These are phyloP conservation scores for Mycena chlorophos DNA, from an alignment of 768 basidiomycete species.

Conservation along the genomic window DNA sequence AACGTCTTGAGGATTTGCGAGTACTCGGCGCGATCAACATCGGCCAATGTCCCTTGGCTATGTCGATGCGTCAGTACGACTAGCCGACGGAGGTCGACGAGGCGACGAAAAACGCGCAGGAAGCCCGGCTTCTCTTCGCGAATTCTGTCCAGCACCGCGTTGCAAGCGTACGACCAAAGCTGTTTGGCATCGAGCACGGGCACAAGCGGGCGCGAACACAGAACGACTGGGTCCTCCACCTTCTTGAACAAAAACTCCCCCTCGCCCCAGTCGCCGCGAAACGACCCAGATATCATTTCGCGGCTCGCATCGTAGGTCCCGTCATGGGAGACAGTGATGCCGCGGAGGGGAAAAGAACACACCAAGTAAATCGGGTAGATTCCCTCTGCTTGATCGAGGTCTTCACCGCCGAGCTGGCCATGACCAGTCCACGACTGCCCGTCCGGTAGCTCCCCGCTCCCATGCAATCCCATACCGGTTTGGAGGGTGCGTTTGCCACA, in stretches of 20 bases:
- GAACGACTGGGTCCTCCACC: neutral
- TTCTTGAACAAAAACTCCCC: constrained; percentile 14
- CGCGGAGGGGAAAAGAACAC: constrained; percentile 1
- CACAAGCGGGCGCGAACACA: constrained; percentile 9
- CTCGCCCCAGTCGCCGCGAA: neutral
- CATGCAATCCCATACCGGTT: neutral
- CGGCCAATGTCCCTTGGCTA: neutral
- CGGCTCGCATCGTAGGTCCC: constrained; percentile 3
- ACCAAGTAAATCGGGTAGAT: neutral
- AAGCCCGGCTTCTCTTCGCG: neutral
- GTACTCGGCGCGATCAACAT: neutral
- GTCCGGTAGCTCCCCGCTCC: neutral
- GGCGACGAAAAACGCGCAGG: neutral
- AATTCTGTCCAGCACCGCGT: neutral
- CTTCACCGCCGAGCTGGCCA: neutral
- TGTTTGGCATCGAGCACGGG: neutral
- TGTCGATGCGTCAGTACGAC: neutral
- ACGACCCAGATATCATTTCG: constrained; percentile 5
- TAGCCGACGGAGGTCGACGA: neutral
- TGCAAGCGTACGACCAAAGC: constrained; percentile 1
- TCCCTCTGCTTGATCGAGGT: neutral
- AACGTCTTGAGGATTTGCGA: neutral
- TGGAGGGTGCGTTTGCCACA: constrained; percentile 4
- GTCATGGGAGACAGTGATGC: neutral
- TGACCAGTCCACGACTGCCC: neutral